A percentile compares a stretch with the other conserved stretches of the same genome.
phyloP scores from a whole-genome alignment of 257 asterid genomes.

The Nicotiana noctiflora region DNA sequence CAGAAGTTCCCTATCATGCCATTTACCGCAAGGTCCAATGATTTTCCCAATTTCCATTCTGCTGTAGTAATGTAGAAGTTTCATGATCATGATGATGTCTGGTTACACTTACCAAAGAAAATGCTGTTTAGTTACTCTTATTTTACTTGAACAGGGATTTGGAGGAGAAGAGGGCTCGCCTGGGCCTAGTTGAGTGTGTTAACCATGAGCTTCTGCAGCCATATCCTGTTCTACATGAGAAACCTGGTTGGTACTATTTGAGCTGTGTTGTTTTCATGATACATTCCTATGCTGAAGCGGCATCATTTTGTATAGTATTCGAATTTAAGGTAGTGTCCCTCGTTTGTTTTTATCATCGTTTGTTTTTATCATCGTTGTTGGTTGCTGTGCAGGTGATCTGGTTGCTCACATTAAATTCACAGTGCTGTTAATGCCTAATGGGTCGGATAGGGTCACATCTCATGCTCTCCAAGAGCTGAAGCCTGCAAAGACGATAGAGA shows the following conservation, averaged over 20 bases:
- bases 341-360: not conserved
- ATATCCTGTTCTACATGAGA: slow-evolving; percentile 90
- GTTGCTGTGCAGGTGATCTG: slow-evolving; percentile 58
- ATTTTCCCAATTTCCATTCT: not conserved
- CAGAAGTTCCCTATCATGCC: slow-evolving; percentile 79
- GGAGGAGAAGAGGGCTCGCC: slow-evolving; percentile 91
- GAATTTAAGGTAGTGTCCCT: not conserved
- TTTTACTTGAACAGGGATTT: slow-evolving; percentile 51
- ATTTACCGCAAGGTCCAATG: slow-evolving; percentile 50
- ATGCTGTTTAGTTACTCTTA: not conserved
- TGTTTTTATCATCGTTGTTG: not conserved
- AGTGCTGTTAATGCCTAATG: slow-evolving; percentile 87
- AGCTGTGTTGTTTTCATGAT: not conserved
- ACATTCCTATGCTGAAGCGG: not conserved
- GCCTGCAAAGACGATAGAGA: slow-evolving; percentile 54
- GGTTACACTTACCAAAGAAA: not conserved
- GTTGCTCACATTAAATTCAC: slow-evolving; percentile 92
- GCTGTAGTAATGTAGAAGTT: not conserved
- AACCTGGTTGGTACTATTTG: slow-evolving; percentile 52
- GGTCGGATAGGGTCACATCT: slow-evolving; percentile 78
- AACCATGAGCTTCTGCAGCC: slow-evolving; percentile 93
- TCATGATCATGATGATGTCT: not conserved
- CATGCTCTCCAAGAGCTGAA: slow-evolving; percentile 83
- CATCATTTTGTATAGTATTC: not conserved
- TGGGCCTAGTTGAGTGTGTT: slow-evolving; percentile 87